Conservation (phyloP, 2,329 filamentous ascomycete species). For the Chrysosporium keratinophilum region DNA sequence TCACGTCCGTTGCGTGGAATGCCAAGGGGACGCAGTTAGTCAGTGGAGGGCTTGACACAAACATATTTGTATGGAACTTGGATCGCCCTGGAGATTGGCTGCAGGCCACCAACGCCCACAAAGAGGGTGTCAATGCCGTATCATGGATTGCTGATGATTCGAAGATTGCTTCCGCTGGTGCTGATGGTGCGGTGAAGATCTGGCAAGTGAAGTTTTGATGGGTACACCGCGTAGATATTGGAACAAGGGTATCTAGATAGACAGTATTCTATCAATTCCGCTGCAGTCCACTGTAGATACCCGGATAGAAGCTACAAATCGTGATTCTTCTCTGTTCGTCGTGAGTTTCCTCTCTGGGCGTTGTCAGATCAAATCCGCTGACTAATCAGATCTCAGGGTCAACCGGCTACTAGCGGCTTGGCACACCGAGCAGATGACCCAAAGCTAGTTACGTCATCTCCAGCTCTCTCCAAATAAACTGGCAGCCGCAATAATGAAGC, state of each 20-base stretch:
- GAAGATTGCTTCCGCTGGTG: constrained; percentile 68
- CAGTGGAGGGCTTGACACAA: constrained; percentile 80
- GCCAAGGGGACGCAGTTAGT: constrained; percentile 63
- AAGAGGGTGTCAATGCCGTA: constrained; percentile 86
- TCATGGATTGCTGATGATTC: constrained; percentile 59
- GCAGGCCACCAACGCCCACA: constrained; percentile 80
- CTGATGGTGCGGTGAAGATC: constrained; percentile 82
- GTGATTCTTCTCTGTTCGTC: no score
- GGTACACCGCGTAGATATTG: no score
- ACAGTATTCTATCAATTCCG: no score
- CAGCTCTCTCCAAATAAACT: background rate
- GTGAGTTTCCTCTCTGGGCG: no score
- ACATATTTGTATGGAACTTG: constrained; percentile 86
- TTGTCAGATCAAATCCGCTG: no score
- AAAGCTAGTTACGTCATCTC: constrained; percentile 9
- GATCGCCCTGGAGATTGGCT: constrained; percentile 71
- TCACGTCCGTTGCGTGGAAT: constrained; percentile 68
- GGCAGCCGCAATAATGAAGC: background rate
- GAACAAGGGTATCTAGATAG: no score
- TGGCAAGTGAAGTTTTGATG: constrained; percentile 54
- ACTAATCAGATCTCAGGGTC: no score
- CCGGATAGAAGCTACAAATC: no score
- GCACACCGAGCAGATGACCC: background rate
- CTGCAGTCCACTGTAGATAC: no score
- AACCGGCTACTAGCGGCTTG: no score